A percentile compares a stretch with the other conserved stretches of the same genome.
Evolutionary conservation across 208 protist genomes (phyloP).

Genomic region (Leishmania tropica): DNA sequence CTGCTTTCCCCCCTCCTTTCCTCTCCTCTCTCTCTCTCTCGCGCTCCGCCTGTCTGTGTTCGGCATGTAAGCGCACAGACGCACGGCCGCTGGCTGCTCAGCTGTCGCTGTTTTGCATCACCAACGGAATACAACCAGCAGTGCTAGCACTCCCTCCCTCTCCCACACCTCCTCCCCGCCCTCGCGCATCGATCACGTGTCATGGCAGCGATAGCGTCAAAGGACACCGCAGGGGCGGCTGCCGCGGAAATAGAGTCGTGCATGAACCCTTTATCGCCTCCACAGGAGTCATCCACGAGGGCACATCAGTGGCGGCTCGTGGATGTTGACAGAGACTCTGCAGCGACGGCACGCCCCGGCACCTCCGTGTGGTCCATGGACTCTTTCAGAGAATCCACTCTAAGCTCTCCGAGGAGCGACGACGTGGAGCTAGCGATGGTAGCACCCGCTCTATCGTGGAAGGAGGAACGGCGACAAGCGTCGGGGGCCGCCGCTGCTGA

Average conservation of each 20-base stretch:
- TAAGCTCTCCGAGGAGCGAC: not conserved
- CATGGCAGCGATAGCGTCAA: not conserved
- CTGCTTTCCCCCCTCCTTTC: no score
- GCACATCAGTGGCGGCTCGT: not conserved
- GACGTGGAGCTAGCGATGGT: not conserved
- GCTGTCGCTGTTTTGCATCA: not conserved
- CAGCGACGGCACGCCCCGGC: not conserved
- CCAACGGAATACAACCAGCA: not conserved
- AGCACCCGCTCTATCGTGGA: not conserved
- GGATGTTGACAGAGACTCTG: not conserved
- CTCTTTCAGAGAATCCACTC: not conserved
- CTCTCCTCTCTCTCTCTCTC: not conserved
- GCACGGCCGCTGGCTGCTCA: not conserved
- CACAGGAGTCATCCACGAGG: not conserved
- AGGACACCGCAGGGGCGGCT: not conserved
- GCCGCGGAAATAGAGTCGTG: not conserved
- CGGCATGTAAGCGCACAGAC: not conserved
- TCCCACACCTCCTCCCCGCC: not conserved
- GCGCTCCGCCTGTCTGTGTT: not conserved
- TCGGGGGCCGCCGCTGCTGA: not conserved
- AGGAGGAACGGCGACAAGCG: not conserved
- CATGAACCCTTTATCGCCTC: not conserved
- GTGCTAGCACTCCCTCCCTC: not conserved
- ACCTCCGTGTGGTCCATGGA: not conserved
- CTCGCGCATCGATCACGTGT: not conserved